phyloP scores from a whole-genome alignment of 345 rosid genomes.

The Aegle marmelos region DNA sequence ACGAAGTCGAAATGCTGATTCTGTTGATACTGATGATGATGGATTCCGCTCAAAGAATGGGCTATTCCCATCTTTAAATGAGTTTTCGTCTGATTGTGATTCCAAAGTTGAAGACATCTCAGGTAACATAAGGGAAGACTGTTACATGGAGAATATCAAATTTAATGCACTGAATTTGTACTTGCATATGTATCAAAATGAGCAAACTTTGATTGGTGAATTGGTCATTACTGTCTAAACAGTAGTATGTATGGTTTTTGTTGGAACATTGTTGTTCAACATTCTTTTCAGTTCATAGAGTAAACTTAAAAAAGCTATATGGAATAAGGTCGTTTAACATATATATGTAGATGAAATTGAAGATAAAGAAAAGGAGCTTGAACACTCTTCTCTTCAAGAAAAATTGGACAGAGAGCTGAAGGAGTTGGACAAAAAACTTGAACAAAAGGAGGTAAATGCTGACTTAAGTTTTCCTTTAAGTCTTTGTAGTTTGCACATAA shows the following conservation, averaged over 20 bases:
- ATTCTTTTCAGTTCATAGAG: constrained; percentile 8
- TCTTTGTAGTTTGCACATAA: background rate
- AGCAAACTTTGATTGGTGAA: background rate
- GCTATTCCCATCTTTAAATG: constrained; percentile 54
- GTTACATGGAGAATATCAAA: background rate
- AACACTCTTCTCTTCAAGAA: constrained; percentile 90
- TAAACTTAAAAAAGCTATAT: background rate
- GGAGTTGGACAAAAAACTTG: constrained; percentile 83
- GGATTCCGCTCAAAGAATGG: constrained; percentile 47
- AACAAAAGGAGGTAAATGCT: constrained; percentile 80
- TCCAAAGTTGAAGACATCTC: constrained; percentile 44
- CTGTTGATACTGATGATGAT: constrained; percentile 59
- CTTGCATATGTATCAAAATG: background rate
- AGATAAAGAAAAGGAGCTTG: constrained; percentile 72
- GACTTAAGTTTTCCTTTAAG: background rate
- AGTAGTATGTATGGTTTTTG: background rate
- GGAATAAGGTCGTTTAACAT: constrained; percentile 7
- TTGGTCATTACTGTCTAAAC: background rate
- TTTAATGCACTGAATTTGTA: background rate
- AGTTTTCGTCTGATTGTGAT: constrained; percentile 50
- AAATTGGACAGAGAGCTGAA: constrained; percentile 82
- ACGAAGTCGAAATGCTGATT: constrained; percentile 36
- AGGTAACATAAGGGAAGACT: constrained; percentile 34
- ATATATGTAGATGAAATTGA: constrained; percentile 63
- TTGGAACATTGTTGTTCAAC: background rate